These are phyloP conservation scores for Ascosphaera apis DNA, from an alignment of 2,329 filamentous ascomycete genomes.

Conservation along the genomic window DNA sequence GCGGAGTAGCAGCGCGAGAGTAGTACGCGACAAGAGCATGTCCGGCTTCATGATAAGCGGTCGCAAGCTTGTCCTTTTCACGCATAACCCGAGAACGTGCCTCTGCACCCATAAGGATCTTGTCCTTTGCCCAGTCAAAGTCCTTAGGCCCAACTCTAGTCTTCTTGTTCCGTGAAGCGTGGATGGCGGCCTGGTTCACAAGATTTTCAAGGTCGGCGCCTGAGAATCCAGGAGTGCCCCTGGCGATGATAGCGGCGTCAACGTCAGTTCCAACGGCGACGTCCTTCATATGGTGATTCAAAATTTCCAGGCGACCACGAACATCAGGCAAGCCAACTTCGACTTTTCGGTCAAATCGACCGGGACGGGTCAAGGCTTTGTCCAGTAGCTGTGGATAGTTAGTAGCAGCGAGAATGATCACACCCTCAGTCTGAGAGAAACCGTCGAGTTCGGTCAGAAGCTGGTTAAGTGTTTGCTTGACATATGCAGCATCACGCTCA, in stretches of 20 bases:
- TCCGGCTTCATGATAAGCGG: slow-evolving; percentile 90
- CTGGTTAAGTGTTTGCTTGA: slow-evolving; percentile 94
- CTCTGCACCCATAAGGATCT: slow-evolving; percentile 92
- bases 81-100: slow-evolving; percentile 72
- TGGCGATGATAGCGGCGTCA: slow-evolving; percentile 61
- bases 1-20: slow-evolving; percentile 46
- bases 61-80: slow-evolving; percentile 82
- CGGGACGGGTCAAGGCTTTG: slow-evolving; percentile 80
- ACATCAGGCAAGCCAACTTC: slow-evolving; percentile 78
- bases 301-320: slow-evolving; percentile 71
- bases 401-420: slow-evolving; percentile 88
- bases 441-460: slow-evolving; percentile 91
- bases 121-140: slow-evolving; percentile 95
- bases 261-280: slow-evolving; percentile 62
- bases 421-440: slow-evolving; percentile 80
- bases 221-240: slow-evolving; percentile 75
- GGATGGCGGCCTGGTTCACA: slow-evolving; percentile 85
- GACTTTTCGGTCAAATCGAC: slow-evolving; percentile 87
- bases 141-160: slow-evolving; percentile 52
- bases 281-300: slow-evolving; percentile 84
- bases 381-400: slow-evolving; percentile 90
- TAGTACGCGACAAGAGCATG: slow-evolving; percentile 81
- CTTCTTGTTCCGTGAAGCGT: slow-evolving; percentile 71
- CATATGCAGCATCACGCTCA: slow-evolving; percentile 76
- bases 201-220: slow-evolving; percentile 93